Conservation (phyloP, 2,329 filamentous ascomycete species). For the Cladosporium velox region DNA sequence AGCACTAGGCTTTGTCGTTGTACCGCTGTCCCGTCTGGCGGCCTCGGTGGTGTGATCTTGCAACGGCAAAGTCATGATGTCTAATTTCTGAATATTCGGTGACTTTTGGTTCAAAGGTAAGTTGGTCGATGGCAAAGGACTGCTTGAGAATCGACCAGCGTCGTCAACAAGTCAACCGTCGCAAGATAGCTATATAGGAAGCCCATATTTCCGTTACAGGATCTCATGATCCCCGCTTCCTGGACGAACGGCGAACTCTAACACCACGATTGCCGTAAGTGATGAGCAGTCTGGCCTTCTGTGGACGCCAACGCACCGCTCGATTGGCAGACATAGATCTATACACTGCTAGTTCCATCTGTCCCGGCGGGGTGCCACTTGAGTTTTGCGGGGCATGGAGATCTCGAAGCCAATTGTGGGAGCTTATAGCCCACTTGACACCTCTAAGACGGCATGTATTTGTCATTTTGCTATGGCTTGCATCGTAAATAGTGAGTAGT, state of each 20-base stretch:
- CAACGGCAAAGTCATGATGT: conserved; percentile 11
- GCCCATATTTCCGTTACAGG: not conserved
- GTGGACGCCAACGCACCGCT: not conserved
- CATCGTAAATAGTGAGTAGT: not conserved
- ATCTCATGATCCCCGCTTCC: conserved; percentile 8
- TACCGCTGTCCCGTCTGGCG: conserved; percentile 9
- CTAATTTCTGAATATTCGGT: not conserved
- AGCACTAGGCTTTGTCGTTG: not conserved
- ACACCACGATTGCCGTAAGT: not conserved
- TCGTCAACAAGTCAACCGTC: not conserved
- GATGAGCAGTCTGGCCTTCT: not conserved
- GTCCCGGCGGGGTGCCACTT: conserved; percentile 1
- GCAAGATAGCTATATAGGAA: not conserved
- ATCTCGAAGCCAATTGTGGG: not conserved
- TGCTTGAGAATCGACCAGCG: not conserved
- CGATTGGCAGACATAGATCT: conserved; percentile 10
- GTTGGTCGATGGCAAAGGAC: not conserved
- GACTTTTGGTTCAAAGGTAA: not conserved
- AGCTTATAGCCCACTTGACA: not conserved
- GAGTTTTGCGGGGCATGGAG: conserved; percentile 11
- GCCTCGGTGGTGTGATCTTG: conserved; percentile 14
- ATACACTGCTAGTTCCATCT: not conserved
- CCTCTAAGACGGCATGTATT: conserved; percentile 11
- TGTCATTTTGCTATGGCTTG: conserved; percentile 4
- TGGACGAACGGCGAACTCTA: conserved; percentile 19